A percentile compares a stretch with the other conserved stretches of the same genome.
These are phyloP conservation scores for Manihot esculenta DNA, from an alignment of 441 rosid genomes.

Conservation along the genomic window DNA sequence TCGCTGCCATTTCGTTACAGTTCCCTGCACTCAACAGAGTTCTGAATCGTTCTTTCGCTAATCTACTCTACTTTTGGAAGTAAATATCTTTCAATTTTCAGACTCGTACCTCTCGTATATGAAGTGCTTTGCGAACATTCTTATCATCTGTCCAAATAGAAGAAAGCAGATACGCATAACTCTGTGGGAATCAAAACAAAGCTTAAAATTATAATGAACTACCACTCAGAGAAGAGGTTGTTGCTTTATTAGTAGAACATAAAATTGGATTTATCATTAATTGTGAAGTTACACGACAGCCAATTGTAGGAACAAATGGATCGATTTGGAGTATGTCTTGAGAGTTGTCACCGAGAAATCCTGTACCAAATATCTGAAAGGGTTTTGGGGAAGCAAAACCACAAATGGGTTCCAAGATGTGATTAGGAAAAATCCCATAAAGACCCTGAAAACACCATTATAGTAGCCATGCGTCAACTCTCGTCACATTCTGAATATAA, in stretches of 20 bases:
- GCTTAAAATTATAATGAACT: conserved; percentile 35
- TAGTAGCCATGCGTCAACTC: conserved; percentile 15
- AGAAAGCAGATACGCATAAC: conserved; percentile 41
- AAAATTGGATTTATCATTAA: background rate
- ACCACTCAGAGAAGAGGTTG: conserved; percentile 21
- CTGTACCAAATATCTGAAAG: background rate
- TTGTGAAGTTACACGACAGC: conserved; percentile 2
- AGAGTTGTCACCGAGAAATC: background rate
- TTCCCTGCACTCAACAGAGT: conserved; percentile 29
- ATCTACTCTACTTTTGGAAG: background rate
- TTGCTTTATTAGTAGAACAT: background rate
- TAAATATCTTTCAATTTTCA: background rate
- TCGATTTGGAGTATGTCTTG: background rate
- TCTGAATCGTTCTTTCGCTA: background rate
- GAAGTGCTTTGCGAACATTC: conserved; percentile 53
- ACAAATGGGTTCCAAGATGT: conserved; percentile 49
- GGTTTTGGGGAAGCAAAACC: background rate
- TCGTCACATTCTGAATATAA: conserved; percentile 32
- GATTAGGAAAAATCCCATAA: too few relatives aligned
- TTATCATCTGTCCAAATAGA: conserved; percentile 51
- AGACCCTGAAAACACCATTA: too few relatives aligned
- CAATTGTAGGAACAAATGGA: background rate
- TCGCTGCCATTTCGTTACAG: conserved; percentile 46
- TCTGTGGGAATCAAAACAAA: conserved; percentile 27
- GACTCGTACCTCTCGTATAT: conserved; percentile 41